A percentile compares a stretch with the other conserved stretches of the same genome.
These are phyloP conservation scores for Arthrinium phaeospermum DNA, from an alignment of 2,329 filamentous ascomycete species.

Conservation along the genomic window DNA sequence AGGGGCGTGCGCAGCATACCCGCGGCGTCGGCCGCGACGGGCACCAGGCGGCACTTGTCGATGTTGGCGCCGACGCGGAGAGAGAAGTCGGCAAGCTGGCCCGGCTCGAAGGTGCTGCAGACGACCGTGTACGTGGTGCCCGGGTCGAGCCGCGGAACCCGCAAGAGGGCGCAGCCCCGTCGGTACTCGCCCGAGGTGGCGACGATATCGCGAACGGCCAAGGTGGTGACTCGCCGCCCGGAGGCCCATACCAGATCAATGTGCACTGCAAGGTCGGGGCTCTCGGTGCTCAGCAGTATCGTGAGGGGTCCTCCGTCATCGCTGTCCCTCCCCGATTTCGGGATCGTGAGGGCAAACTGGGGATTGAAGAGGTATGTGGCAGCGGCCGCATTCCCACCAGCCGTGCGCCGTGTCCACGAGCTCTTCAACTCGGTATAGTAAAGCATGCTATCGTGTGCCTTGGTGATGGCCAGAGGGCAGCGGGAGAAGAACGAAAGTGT, in stretches of 20 bases:
- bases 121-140: constrained; percentile 84
- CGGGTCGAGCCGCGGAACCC: constrained; percentile 63
- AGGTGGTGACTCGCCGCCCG: constrained; percentile 71
- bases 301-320: constrained; percentile 63
- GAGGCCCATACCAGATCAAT: constrained; percentile 82
- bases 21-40: constrained; percentile 74
- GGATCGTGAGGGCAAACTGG: constrained; percentile 74
- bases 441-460: constrained; percentile 65
- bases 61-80: constrained; percentile 73
- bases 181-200: constrained; percentile 89
- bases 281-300: constrained; percentile 73
- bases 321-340: constrained; percentile 28
- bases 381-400: constrained; percentile 83
- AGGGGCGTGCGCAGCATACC: constrained; percentile 72
- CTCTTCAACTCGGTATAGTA: constrained; percentile 64
- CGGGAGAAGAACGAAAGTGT: constrained; percentile 84
- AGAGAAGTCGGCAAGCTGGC: constrained; percentile 75
- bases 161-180: constrained; percentile 75
- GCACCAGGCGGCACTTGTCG: constrained; percentile 56
- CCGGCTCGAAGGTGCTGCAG: constrained; percentile 87
- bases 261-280: constrained; percentile 76
- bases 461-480: constrained; percentile 62
- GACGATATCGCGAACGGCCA: constrained; percentile 79
- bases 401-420: constrained; percentile 78
- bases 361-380: constrained; percentile 84